Evolutionary conservation across 805 yeast genomes (phyloP), one percentile per base, ranked within the genome.

Genomic region (Phaffomyces thermotolerans): DNA sequence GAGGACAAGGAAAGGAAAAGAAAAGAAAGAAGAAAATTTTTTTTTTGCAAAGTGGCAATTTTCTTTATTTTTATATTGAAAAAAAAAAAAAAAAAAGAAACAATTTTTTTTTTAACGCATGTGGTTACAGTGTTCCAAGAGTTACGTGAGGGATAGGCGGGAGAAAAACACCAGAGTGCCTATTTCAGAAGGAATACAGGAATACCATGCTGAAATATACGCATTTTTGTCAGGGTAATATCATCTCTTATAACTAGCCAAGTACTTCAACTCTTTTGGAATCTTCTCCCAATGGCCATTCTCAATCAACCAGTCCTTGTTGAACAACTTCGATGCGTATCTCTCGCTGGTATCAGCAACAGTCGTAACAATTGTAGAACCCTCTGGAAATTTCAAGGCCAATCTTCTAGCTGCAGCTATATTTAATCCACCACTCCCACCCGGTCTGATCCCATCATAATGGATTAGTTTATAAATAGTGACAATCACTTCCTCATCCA

Each of bases 1-100:
- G 61, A 57, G 65, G 65, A 54, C 59, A 45, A 46, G 38, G 58
- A 45, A 46, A 38, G 58, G 50, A 47, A 42, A 18, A 32, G 39
- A 40, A 43, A 41, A 45, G 52, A 47, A 43, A 20, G 18, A 41
- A 39, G 17, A 20, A 34, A 42, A 34, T 41, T 41, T 39, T 30
- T n/a, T 20, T 20, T 20, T 37, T 27, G 17, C 27, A 36, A 42
- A 36, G 40, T 36, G 34, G 45, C 45, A 29, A 40, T 32, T 25
- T 30, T 36, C 31, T 36, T 44, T 39, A 25, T 29, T 38, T 35
- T 32, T 25, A 42, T 32, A 41, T 14, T 20, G 29, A 27, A 27
- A 27, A 27, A 25, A 25, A 25, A 25, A 25, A 25, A 6, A 25
- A 25, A 25, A 8, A 27, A 27, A 12, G 20, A 20, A 14, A 23